These are phyloP conservation scores for Gypsophila paniculata DNA, from an alignment of 179 eudicot species.

Conservation along the genomic window DNA sequence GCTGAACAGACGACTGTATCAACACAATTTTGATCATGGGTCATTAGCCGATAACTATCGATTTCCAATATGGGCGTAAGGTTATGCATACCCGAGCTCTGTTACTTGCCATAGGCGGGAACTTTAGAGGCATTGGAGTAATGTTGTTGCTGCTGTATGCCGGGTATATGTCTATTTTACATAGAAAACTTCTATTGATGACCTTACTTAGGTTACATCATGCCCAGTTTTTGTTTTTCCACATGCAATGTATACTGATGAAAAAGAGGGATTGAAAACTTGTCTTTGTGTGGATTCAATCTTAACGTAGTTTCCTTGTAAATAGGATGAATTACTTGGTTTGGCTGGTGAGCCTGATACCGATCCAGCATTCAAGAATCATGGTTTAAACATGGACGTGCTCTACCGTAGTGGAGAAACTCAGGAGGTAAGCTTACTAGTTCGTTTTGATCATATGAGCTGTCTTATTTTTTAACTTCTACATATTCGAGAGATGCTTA, in stretches of 20 bases:
- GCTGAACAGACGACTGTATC: too few relatives aligned
- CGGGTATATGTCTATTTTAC: background rate
- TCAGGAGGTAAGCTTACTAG: slow-evolving; percentile 46
- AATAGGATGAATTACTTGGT: slow-evolving; percentile 88
- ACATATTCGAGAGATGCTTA: background rate
- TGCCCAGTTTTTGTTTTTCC: background rate
- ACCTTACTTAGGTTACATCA: background rate
- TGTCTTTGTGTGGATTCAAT: background rate
- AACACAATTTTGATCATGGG: background rate
- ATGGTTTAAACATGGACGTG: slow-evolving; percentile 63
- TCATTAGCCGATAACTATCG: background rate
- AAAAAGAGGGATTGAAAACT: background rate
- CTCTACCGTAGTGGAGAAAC: slow-evolving; percentile 91
- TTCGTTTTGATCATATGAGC: background rate
- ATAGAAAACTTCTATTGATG: background rate
- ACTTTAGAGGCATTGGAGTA: background rate
- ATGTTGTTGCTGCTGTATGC: background rate
- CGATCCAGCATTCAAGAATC: slow-evolving; percentile 51
- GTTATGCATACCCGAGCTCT: background rate
- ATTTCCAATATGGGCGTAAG: too few relatives aligned
- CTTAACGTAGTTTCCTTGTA: slow-evolving; percentile 4
- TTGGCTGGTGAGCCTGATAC: slow-evolving; percentile 53
- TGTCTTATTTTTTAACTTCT: background rate
- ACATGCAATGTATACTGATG: background rate
- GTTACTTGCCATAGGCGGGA: background rate